These are phyloP conservation scores for Setaria viridis DNA, from an alignment of 202 grass and related monocot genomes.

Conservation along the genomic window DNA sequence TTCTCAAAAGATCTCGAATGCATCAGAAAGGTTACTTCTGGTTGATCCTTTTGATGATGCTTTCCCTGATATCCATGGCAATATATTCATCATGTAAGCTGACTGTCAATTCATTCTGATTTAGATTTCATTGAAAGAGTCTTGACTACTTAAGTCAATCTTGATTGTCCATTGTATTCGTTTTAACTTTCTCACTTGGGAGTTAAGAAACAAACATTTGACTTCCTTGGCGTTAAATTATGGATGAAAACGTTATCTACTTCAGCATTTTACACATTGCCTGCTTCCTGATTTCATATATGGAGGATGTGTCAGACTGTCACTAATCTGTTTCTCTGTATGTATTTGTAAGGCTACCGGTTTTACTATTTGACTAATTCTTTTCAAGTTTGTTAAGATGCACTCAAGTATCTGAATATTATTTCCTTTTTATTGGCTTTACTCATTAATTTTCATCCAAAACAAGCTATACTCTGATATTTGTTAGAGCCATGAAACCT, in stretches of 20 bases:
- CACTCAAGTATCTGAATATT: not conserved
- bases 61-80: constrained; percentile 76
- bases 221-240: constrained; percentile 2
- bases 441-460: not conserved
- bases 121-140: constrained; percentile 4
- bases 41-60: constrained; percentile 81
- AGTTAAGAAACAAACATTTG: not conserved
- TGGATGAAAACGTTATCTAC: not conserved
- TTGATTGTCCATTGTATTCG: not conserved
- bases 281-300: constrained; percentile 26
- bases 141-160: not conserved
- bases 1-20: constrained; percentile 78
- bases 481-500: not conserved
- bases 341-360: not conserved
- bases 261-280: not conserved
- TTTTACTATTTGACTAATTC: not conserved
- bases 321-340: not conserved
- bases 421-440: not conserved
- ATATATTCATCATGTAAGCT: constrained; percentile 87
- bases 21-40: constrained; percentile 79
- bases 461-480: not conserved
- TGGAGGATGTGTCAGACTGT: not conserved
- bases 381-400: not conserved
- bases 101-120: constrained; percentile 22
- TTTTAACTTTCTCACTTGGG: not conserved